Base-by-base conservation (phyloP, 345 rosid species). In the Linum trigynum region DNA sequence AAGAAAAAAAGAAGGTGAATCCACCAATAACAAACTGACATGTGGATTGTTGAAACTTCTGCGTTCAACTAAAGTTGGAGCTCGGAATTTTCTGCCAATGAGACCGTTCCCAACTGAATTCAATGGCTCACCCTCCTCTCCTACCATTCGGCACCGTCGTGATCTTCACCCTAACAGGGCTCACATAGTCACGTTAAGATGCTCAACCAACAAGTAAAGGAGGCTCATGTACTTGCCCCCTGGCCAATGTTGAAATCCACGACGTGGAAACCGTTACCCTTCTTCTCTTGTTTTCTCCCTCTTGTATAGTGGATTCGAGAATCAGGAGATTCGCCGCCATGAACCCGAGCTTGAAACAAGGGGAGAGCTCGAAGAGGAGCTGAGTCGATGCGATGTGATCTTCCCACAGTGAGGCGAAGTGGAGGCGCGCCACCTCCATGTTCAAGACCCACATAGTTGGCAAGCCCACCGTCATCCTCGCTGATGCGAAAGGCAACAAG, bases 311-410 rank as follows among this genome's bases (percentile, higher is more conserved):
- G 5, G 87, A 83, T 38, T 89, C 90, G 4, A 94, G 76, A 59
- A 94, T 88, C 56, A 92, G 92, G 62, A 79, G 82, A 77, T 94
- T 90, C 2, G 97, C 97, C 35, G 96, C 92, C 86, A 80, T 66
- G 75, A 94, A 86, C 14, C 92, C 92, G 15, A 84, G 91, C 67
- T 81, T 83, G 76, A 88, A 90, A 76, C 96, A 94, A 15, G 90
- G 95, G 74, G 91, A 88, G 1, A 80, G 37, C 43, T 88, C 91
- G 73, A 80, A 86, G 15, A 94, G 86, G 59, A 71, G 64, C 59
- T 82, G 88, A 61, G 81, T 90, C 53, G 99, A 76, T 50, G 5
- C 60, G 2, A 67, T 53, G 61, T 88, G 97, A 64, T 90, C 95
- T 67, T 72, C 32, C 32, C 32, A 23, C 32, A 23, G 32, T 23